These are phyloP conservation scores for Alternaria postmessia DNA, from an alignment of 2,329 filamentous ascomycete species.

Conservation along the genomic window DNA sequence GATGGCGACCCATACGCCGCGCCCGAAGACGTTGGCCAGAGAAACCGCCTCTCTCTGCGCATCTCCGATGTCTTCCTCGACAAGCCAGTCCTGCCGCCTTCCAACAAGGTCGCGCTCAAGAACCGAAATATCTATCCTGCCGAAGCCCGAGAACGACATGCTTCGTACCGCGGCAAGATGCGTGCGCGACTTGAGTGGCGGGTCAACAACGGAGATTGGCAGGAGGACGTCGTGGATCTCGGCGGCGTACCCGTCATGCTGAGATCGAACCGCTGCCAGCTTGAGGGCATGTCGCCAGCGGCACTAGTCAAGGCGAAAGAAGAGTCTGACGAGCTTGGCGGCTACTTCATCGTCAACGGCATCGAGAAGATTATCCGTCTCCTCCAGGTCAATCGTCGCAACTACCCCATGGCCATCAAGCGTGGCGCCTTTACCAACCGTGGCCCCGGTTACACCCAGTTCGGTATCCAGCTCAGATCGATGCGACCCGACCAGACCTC, in stretches of 20 bases:
- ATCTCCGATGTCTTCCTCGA: constrained; percentile 84
- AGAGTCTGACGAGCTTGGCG: constrained; percentile 93
- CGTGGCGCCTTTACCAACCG: constrained; percentile 89
- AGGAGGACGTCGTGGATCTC: constrained; percentile 83
- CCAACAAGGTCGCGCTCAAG: constrained; percentile 80
- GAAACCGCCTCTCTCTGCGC: constrained; percentile 79
- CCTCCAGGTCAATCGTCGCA: constrained; percentile 70
- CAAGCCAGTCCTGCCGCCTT: constrained; percentile 78
- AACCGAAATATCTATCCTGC: constrained; percentile 88
- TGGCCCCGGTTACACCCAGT: constrained; percentile 86
- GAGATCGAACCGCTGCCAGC: constrained; percentile 87
- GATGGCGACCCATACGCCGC: constrained; percentile 71
- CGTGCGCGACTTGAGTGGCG: constrained; percentile 83
- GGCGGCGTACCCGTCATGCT: constrained; percentile 78
- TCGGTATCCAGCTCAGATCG: constrained; percentile 88
- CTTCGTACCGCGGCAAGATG: constrained; percentile 87
- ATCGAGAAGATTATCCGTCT: constrained; percentile 18
- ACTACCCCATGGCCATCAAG: constrained; percentile 94
- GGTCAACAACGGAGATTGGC: constrained; percentile 85
- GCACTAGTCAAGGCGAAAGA: constrained; percentile 87
- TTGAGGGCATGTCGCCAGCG: constrained; percentile 84
- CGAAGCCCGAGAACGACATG: constrained; percentile 93
- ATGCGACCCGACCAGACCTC: constrained; percentile 97
- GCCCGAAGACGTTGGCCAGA: constrained; percentile 65
- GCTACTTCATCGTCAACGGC: constrained; percentile 95